These are phyloP conservation scores for Pyrus bretschneideri DNA, from an alignment of 306 rosid species.

Conservation along the genomic window DNA sequence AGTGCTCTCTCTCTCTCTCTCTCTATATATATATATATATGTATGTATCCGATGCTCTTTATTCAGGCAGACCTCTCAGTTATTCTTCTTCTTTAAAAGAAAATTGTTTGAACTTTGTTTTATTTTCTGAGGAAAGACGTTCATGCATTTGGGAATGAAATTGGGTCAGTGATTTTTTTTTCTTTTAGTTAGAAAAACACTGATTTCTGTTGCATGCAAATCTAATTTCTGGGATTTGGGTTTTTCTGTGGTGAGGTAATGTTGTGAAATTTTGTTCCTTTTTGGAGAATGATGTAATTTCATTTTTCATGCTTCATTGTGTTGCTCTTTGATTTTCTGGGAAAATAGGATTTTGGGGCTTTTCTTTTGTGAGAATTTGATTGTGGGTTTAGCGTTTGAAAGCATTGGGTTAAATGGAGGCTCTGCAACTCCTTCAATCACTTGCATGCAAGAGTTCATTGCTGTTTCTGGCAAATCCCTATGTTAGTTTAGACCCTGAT, in stretches of 20 bases:
- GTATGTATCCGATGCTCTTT: not conserved
- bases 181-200: not conserved
- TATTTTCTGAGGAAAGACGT: not conserved
- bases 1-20: slow-evolving; percentile 1
- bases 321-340: not conserved
- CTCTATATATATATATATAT: too few species aligned
- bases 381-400: slow-evolving; percentile 17
- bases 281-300: not conserved
- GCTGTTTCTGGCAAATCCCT: not conserved
- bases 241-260: not conserved
- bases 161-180: not conserved
- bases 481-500: too few species aligned
- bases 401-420: slow-evolving; percentile 2
- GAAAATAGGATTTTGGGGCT: not conserved
- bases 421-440: not conserved
- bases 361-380: not conserved
- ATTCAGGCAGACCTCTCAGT: not conserved
- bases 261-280: not conserved
- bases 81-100: not conserved
- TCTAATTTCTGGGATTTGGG: slow-evolving; percentile 2
- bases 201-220: slow-evolving; percentile 14
- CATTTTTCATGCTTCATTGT: not conserved
- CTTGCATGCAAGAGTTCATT: slow-evolving; percentile 4
- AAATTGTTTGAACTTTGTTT: not conserved
- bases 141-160: slow-evolving; percentile 2